Conservation (phyloP, 2,329 filamentous ascomycete species). For the Ophiostoma montium region DNA sequence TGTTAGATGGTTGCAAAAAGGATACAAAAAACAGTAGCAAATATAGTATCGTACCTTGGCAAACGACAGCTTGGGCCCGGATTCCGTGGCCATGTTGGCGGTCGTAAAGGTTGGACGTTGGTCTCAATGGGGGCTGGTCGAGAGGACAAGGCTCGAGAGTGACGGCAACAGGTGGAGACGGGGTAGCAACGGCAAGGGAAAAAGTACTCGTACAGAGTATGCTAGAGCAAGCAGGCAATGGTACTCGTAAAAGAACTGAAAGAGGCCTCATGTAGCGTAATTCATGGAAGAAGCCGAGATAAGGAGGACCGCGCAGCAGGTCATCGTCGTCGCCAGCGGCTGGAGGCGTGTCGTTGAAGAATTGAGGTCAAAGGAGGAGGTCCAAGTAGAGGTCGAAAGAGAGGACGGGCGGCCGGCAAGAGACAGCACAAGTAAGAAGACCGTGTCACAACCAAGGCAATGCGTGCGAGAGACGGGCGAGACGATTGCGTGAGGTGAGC, state of each 20-base stretch:
- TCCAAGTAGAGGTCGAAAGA: neutral
- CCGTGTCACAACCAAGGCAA: too few species aligned
- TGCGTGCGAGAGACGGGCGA: too few species aligned
- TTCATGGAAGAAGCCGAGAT: conserved; percentile 2
- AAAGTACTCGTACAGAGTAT: neutral
- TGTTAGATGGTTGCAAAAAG: neutral
- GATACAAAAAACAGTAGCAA: neutral
- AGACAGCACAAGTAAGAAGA: too few species aligned
- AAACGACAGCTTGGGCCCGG: conserved; percentile 49
- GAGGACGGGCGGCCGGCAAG: too few species aligned
- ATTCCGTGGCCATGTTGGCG: conserved; percentile 27
- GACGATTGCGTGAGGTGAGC: too few species aligned
- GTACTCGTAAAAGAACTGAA: neutral
- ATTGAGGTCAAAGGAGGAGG: neutral
- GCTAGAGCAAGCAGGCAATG: neutral
- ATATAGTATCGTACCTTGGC: conserved; percentile 46
- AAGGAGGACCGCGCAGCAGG: neutral
- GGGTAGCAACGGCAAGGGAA: neutral
- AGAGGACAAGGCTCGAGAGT: neutral
- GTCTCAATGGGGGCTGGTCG: neutral
- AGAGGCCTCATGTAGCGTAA: conserved; percentile 2
- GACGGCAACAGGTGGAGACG: too few species aligned
- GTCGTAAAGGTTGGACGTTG: too few species aligned
- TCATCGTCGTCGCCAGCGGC: conserved; percentile 5
- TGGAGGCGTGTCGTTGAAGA: neutral